Evolutionary conservation across 768 basidiomycete species (phyloP).

Genomic region (Strobilomyces echinocephalus): DNA sequence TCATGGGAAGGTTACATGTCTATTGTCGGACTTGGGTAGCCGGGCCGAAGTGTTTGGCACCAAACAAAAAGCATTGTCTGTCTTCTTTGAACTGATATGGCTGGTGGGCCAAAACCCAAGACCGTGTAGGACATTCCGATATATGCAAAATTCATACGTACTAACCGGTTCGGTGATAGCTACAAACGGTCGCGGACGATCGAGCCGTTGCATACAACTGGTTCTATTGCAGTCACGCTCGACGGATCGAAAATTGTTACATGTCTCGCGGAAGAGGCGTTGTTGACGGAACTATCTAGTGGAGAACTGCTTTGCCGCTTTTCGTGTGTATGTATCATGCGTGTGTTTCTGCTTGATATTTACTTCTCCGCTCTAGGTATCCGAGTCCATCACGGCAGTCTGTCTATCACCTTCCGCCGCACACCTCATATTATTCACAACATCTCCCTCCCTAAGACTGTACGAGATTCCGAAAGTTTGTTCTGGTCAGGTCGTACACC

Average conservation of each 20-base stretch:
- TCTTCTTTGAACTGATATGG: conserved; percentile 12
- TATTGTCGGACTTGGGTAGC: neutral
- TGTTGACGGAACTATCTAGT: conserved; percentile 74
- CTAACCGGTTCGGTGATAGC: conserved; percentile 35
- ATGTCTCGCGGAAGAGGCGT: conserved; percentile 79
- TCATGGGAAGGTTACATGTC: neutral
- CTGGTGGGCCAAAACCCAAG: conserved; percentile 41
- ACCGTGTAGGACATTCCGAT: conserved; percentile 23
- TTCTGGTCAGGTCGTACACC: conserved; percentile 51
- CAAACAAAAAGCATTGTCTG: conserved; percentile 12
- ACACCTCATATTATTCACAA: conserved; percentile 75
- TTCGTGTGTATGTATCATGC: conserved; percentile 58
- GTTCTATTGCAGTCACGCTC: conserved; percentile 72
- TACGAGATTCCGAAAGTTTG: conserved; percentile 66
- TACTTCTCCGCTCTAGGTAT: conserved; percentile 53
- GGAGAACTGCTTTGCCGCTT: conserved; percentile 79
- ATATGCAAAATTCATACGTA: neutral
- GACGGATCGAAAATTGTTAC: conserved; percentile 81
- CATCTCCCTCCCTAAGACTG: conserved; percentile 74
- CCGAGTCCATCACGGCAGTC: conserved; percentile 77
- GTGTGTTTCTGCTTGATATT: neutral
- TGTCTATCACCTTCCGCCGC: conserved; percentile 73
- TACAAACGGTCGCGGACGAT: conserved; percentile 74
- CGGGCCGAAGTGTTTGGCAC: conserved; percentile 1
- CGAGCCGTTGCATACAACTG: conserved; percentile 81